Conservation (phyloP, 2,329 filamentous ascomycete genomes). For the Thelonectria olida region DNA sequence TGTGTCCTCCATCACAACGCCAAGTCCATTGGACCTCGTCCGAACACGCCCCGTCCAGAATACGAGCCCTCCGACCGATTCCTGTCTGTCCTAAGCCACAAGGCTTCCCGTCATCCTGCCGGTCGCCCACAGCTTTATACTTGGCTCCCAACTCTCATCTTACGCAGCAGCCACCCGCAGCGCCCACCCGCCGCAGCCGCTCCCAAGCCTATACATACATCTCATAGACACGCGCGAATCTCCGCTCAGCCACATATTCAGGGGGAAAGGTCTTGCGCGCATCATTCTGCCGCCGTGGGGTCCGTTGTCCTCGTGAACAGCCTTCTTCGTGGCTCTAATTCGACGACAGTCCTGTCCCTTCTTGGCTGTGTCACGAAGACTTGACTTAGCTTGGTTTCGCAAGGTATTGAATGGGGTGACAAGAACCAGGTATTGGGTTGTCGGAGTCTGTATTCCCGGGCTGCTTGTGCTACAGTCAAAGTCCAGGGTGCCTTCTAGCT, state of each 20-base stretch:
- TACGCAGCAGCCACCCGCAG: slow-evolving; percentile 29
- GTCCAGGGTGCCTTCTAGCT: slow-evolving; percentile 28
- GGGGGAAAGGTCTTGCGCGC: slow-evolving; percentile 27
- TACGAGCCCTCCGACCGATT: slow-evolving; percentile 45
- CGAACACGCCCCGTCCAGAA: slow-evolving; percentile 35
- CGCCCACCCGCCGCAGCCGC: slow-evolving; percentile 20
- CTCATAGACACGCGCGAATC: slow-evolving; percentile 25
- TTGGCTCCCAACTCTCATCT: slow-evolving; percentile 34
- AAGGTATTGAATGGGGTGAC: slow-evolving; percentile 40
- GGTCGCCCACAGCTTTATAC: slow-evolving; percentile 36
- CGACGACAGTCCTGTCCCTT: slow-evolving; percentile 35
- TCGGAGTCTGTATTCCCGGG: slow-evolving; percentile 46
- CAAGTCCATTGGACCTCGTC: slow-evolving; percentile 38
- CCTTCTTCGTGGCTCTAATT: slow-evolving; percentile 29
- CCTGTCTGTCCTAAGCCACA: slow-evolving; percentile 32
- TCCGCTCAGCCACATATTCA: slow-evolving; percentile 22
- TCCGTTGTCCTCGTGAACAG: slow-evolving; percentile 28
- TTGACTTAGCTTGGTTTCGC: slow-evolving; percentile 47
- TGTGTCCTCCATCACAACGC: slow-evolving; percentile 34
- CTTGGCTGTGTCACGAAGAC: slow-evolving; percentile 44
- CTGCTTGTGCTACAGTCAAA: slow-evolving; percentile 37
- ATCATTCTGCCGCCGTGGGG: slow-evolving; percentile 35
- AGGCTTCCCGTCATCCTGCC: slow-evolving; percentile 36
- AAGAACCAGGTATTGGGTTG: slow-evolving; percentile 37
- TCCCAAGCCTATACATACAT: slow-evolving; percentile 25